Evolutionary conservation across 2,329 filamentous ascomycete species (phyloP), one percentile per base, ranked within the genome.

Genomic region (Paraphaeosphaeria sporulosa): DNA sequence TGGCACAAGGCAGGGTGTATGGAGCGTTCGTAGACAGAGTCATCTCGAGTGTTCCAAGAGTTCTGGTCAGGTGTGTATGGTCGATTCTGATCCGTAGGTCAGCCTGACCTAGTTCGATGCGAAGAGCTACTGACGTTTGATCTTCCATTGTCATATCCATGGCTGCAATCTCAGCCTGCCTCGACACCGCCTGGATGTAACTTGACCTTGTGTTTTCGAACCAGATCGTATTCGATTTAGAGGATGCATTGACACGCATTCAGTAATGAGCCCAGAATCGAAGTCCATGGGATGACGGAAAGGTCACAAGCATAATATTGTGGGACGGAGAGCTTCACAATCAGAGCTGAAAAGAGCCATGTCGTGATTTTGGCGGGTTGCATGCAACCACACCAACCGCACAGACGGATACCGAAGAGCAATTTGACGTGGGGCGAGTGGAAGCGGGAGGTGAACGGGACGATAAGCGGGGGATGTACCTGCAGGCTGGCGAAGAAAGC

Each of bases 351-450:
- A 44, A 9, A 25, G 42, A 52, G 46, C 48, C 40, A 55, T 55
- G 42, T 47, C 52, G 52, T 55, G 42, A 43, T 55, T 17, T 17
- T 10, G 19, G 32, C 58, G 50, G 38, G 48, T 48, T 57, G 57
- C 61, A 65, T 64, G 64, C 61, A 64, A 63, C 48, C 60, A 64
- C 62, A 62, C 47, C 60, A 65, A 63, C 46, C 59, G 64, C 62
- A 62, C 47, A 25, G 32, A 56, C 44, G 63, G 58, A 57, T 57
- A 64, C 50, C 59, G 65, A 60, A 44, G 30, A 57, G 65, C 58
- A 49, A 60, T 67, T n/a, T 9, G 42, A 40, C 70, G 70, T 73
- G 70, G 72, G 72, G 71, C 71, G 65, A 60, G 62, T 66, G 42
- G 52, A 27, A 47, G 42, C 51, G 51, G 51, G 15, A 32, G n/a